Evolutionary conservation across 2,329 filamentous ascomycete species (phyloP).

Genomic region (Colletotrichum cordylinicola): DNA sequence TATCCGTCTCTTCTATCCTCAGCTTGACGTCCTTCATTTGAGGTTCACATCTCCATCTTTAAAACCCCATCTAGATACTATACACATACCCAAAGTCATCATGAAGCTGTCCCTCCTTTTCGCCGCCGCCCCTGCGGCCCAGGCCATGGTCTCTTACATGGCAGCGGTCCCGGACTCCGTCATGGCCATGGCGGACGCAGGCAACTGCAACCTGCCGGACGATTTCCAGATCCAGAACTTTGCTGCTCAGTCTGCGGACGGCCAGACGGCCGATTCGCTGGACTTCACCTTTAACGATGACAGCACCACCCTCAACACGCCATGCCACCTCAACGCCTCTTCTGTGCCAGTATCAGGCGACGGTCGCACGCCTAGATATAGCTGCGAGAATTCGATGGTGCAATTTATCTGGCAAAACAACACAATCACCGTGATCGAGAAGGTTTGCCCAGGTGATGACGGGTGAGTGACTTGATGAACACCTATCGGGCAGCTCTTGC

Average conservation of each 20-base stretch:
- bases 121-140: constrained; percentile 20
- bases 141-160: constrained; percentile 24
- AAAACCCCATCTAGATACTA: neutral
- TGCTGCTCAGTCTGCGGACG: constrained; percentile 35
- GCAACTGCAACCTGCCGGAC: constrained; percentile 41
- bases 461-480: constrained; percentile 34
- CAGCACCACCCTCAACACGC: constrained; percentile 43
- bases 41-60: too few species aligned
- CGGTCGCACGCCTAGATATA: constrained; percentile 40
- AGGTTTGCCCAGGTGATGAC: constrained; percentile 41
- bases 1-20: neutral
- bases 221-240: constrained; percentile 46
- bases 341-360: constrained; percentile 39
- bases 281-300: constrained; percentile 47
- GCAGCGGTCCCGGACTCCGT: constrained; percentile 22
- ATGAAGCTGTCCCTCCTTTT: constrained; percentile 20
- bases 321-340: constrained; percentile 48
- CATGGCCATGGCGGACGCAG: constrained; percentile 16
- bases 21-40: neutral
- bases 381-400: constrained; percentile 46
- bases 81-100: neutral
- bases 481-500: neutral
- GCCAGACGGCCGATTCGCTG: constrained; percentile 35
- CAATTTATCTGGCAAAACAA: constrained; percentile 48
- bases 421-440: constrained; percentile 49